Base-by-base conservation (phyloP, 306 rosid species). In the Cajanus cajan region DNA sequence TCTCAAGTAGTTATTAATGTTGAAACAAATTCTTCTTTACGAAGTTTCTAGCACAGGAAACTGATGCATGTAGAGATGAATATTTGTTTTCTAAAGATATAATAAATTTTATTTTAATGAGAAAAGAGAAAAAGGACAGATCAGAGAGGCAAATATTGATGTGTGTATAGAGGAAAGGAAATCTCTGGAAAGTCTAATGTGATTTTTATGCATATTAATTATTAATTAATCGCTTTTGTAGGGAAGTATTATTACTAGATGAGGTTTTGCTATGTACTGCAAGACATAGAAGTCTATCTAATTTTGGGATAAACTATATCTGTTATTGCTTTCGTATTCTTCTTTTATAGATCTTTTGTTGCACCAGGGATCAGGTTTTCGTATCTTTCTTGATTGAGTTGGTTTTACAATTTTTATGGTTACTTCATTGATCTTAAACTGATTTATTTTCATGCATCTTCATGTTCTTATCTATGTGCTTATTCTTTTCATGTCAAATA, bases 351-450 rank as follows among this genome's bases (percentile, higher is more conserved):
- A 34, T 68, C 9, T 52, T 63, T 33, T 19, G 41, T 68, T 75
- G 73, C 45, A 70, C 66, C 8, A 78, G 5, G 64, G 43, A 34
- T 77, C 28, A 21, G 34, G 61, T 54, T 52, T 78, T 73, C 33
- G 11, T 15, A 28, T 67, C 10, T 18, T 54, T 62, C 72, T 50
- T 69, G 44, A 75, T 47, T 45, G 39, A 57, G 74, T 68, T 28
- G 72, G 71, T 62, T 80, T 19, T 70, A 70, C 12, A 39, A 47
- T 19, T 59, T 79, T 44, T 15, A 44, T 33, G 15, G 7, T 19
- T 71, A 15, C 74, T 67, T 21, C 33, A 18, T 79, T 82, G 36
- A 14, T 76, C 58, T 45, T 50, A 31, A 68, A 33, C 73, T 77
- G 41, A 58, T 5, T 62, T 18, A 5, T 52, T 58, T 75, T 57